Evolutionary conservation across 768 basidiomycete species (phyloP), one percentile per base, ranked within the genome.

Genomic region (Porphyrellus cyaneotinctus): DNA sequence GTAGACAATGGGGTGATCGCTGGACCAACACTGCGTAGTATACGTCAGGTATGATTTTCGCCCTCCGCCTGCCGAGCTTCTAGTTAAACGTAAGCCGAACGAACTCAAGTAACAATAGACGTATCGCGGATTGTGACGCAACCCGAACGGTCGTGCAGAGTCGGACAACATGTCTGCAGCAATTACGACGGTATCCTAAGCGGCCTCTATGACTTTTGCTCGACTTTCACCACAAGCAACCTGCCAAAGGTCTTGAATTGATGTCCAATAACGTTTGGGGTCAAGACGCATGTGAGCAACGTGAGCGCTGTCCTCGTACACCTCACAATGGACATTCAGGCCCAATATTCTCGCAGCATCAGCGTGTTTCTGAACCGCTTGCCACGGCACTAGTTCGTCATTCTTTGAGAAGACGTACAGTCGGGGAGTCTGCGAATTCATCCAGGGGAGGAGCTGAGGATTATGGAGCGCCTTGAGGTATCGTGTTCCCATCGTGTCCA

Each of bases 341-440:
- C 71, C 70, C 1, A 18, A 35, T 26, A 37, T 22, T 48, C 52
- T 60, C n/a, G 69, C 67, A 3, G 47, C 44, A 20, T 64, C 57
- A 0, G 58, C 60, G 47, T 74, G 67, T 15, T 44, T 37, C 36
- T 65, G 57, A 8, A 74, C 61, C 3, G 55, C 60, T 36, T 53
- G 4, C 57, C 63, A 65, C 5, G 66, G 69, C 17, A 74, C 63
- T 8, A 72, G 15, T 31, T 48, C 43, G 36, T 74, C 73, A 14
- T 54, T 61, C 41, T 57, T 59, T 11, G 72, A 74, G 53, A 64
- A 74, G 18, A 74, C 33, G 38, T 75, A 74, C 30, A 75, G 35
- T 12, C 74, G 58, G 0, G 70, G 73, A 13, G 73, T 73, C 10
- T 47, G 44, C 26, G 26, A 10, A 15, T 49, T 53, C 58, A 60